Evolutionary conservation across 2,329 filamentous ascomycete genomes (phyloP).

Genomic region (Bipolaris sorokiniana): DNA sequence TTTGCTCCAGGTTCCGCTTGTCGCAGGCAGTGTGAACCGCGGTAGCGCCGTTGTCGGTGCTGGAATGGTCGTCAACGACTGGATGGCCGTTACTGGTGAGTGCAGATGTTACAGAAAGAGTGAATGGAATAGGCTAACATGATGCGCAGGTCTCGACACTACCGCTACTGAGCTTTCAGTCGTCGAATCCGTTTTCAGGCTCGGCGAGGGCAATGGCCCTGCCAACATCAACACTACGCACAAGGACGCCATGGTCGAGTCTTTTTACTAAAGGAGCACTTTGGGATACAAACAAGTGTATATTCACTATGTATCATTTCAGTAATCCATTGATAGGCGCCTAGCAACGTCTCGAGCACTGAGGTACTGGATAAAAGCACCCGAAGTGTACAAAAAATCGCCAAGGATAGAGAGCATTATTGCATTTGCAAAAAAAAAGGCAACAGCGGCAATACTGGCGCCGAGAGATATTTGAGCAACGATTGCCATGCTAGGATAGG

Average conservation of each 20-base stretch:
- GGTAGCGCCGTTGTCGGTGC: constrained; percentile 95
- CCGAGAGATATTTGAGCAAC: neutral
- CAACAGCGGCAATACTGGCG: neutral
- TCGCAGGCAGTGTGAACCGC: constrained; percentile 91
- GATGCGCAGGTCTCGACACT: constrained; percentile 73
- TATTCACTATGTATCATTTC: neutral
- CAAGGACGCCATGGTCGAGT: constrained; percentile 99
- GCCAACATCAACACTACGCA: constrained; percentile 80
- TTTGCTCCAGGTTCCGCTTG: constrained; percentile 91
- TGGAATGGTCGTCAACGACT: constrained; percentile 96
- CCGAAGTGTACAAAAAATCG: constrained; percentile 1
- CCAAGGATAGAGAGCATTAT: neutral
- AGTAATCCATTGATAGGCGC: neutral
- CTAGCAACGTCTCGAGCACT: neutral
- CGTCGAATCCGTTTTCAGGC: constrained; percentile 91
- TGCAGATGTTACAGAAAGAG: neutral
- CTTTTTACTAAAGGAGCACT: constrained; percentile 78
- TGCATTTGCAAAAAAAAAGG: neutral
- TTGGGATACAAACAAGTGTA: neutral
- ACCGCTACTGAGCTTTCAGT: constrained; percentile 98
- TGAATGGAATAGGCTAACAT: neutral
- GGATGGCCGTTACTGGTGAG: constrained; percentile 80
- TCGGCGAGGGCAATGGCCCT: constrained; percentile 83
- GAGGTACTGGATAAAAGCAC: neutral
- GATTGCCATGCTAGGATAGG: neutral